Evolutionary conservation across 352 stramenopile genomes (phyloP), one percentile per base, ranked within the genome.

Genomic region (Globisporangium viniferum): DNA sequence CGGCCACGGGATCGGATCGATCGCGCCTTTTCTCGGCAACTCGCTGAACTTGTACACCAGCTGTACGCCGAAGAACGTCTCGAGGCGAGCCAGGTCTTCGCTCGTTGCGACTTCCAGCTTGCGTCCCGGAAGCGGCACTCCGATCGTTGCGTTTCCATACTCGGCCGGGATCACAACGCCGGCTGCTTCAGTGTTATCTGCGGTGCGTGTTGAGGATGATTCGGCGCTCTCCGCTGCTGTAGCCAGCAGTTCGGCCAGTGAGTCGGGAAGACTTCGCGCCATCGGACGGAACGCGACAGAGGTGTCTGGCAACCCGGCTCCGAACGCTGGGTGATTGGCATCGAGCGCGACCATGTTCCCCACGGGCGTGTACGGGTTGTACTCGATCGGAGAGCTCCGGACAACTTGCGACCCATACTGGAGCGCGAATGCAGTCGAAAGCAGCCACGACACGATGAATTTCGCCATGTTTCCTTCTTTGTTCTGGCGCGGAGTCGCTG

Each of bases 1-100:
- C 14, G 82, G 80, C 82, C 82, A 90, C 49, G 79, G 72, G 58
- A 81, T 76, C 29, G 77, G 77, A 44, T 78, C 35, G 66, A 73
- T 69, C 51, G 74, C 57, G 7, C 66, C 75, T 46, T 77, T 79
- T 2, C 73, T 77, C 1, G 79, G 73, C 18, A 86, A 65, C 31
- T 81, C 74, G 24, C 73, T 81, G 22, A 86, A 70, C 53, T 80
- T 72, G 8, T 64, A 78, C 56, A 71, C 73, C 24, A 86, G 73
- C 36, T 77, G 67, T 12, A 67, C 48, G 15, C 70, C 71, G 24
- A 86, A 86, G 64, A 78, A 84, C 20, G 65, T 73, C 67, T 86
- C 78, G 39, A 86, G 73, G 59, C 81, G 79, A 55, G 71, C 53
- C 56, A 84, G 77, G 55, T 86, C 78, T 60, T 67, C 68, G 53